Conservation (phyloP, 2,329 filamentous ascomycete genomes). For the Cryphonectria parasitica region DNA sequence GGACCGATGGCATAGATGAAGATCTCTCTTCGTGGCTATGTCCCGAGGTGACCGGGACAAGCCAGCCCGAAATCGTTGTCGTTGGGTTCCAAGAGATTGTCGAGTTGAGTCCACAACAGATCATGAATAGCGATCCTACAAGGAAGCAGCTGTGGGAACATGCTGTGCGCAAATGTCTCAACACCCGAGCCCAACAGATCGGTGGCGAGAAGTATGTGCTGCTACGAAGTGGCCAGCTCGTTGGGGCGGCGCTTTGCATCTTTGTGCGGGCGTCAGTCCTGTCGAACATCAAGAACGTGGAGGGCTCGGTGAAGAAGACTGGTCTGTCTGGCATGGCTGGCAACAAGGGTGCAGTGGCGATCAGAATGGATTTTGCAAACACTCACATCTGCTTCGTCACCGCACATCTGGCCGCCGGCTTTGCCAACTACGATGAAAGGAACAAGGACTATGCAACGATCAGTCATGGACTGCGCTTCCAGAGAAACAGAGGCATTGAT, state of each 20-base stretch:
- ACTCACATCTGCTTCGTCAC: slow-evolving; percentile 95
- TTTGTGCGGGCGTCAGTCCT: slow-evolving; percentile 83
- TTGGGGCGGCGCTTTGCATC: slow-evolving; percentile 89
- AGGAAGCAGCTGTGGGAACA: slow-evolving; percentile 85
- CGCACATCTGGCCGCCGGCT: slow-evolving; percentile 92
- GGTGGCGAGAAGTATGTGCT: slow-evolving; percentile 83
- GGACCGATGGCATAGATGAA: slow-evolving; percentile 73
- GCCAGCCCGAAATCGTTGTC: slow-evolving; percentile 82
- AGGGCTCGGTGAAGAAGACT: slow-evolving; percentile 91
- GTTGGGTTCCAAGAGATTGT: slow-evolving; percentile 98
- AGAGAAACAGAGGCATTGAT: slow-evolving; percentile 86
- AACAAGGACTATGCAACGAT: slow-evolving; percentile 94
- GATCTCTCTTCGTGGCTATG: slow-evolving; percentile 89
- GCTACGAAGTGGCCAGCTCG: slow-evolving; percentile 88
- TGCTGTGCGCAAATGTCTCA: slow-evolving; percentile 77
- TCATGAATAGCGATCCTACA: slow-evolving; percentile 96
- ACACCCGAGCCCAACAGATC: slow-evolving; percentile 66
- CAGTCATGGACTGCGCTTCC: slow-evolving; percentile 83
- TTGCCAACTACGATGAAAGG: slow-evolving; percentile 94
- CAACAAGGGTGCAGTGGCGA: slow-evolving; percentile 96
- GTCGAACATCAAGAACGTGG: slow-evolving; percentile 89
- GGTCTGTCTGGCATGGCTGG: slow-evolving; percentile 96
- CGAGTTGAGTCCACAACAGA: slow-evolving; percentile 95
- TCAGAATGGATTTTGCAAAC: slow-evolving; percentile 91
- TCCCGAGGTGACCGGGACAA: slow-evolving; percentile 59